These are phyloP conservation scores for Leccinum aurantiacum DNA, from an alignment of 768 basidiomycete species.

Conservation along the genomic window DNA sequence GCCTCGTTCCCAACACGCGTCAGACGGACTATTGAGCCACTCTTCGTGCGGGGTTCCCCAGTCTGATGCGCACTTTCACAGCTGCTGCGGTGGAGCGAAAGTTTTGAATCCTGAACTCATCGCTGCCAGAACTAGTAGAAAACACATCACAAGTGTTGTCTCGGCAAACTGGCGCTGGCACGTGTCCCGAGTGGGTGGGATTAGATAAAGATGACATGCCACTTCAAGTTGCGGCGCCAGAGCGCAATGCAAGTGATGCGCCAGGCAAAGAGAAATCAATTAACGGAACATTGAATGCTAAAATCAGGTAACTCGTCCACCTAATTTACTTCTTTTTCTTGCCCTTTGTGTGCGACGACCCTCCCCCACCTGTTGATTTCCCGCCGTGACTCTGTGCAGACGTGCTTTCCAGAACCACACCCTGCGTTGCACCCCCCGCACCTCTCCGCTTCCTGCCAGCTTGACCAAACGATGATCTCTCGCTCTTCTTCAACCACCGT, in stretches of 20 bases:
- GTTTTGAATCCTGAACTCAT: background rate
- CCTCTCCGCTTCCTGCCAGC: conserved; percentile 54
- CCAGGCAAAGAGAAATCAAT: conserved; percentile 22
- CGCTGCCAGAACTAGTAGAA: conserved; percentile 2
- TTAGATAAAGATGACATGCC: conserved; percentile 28
- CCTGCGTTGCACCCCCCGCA: conserved; percentile 70
- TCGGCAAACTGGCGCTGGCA: background rate
- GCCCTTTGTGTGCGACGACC: conserved; percentile 44
- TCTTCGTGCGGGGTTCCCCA: conserved; percentile 5
- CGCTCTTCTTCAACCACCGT: conserved; percentile 86
- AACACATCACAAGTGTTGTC: background rate
- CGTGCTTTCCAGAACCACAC: conserved; percentile 37
- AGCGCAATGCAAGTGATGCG: conserved; percentile 19
- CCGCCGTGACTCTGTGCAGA: conserved; percentile 31
- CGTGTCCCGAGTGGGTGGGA: conserved; percentile 11
- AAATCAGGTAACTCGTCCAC: conserved; percentile 20
- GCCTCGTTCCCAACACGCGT: conserved; percentile 33
- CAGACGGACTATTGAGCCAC: conserved; percentile 21
- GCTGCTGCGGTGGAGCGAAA: conserved; percentile 3
- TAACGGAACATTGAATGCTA: conserved; percentile 20
- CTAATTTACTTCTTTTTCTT: conserved; percentile 67
- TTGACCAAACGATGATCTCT: conserved; percentile 57
- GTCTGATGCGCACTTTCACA: background rate
- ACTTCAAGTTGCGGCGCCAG: conserved; percentile 15
- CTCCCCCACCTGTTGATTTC: conserved; percentile 38